phyloP scores from a whole-genome alignment of 495 filamentous ascomycete species.

The Lindgomyces ingoldianus region DNA sequence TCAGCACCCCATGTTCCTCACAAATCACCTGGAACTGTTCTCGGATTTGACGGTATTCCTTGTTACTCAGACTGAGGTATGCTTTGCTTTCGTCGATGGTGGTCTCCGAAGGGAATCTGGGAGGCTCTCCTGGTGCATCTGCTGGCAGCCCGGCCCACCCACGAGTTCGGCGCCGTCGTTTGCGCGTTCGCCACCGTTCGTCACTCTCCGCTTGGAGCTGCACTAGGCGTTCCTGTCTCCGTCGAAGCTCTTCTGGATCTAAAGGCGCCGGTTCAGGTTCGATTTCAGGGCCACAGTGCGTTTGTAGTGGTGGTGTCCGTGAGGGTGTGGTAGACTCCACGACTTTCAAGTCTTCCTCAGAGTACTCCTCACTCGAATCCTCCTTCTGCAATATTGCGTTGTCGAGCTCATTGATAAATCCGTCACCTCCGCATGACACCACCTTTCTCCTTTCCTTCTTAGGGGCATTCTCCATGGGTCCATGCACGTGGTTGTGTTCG shows the following conservation, averaged over 20 bases:
- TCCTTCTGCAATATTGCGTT: conserved; percentile 17
- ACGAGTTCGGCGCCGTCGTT: conserved; percentile 70
- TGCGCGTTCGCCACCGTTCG: conserved; percentile 64
- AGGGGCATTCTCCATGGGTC: neutral
- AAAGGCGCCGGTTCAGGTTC: conserved; percentile 2
- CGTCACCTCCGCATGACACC: neutral
- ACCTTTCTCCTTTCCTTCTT: conserved; percentile 10
- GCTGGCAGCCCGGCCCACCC: conserved; percentile 71
- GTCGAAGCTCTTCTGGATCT: conserved; percentile 38
- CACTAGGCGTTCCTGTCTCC: conserved; percentile 25
- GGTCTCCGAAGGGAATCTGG: conserved; percentile 78
- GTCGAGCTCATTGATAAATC: conserved; percentile 14
- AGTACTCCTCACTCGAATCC: conserved; percentile 15
- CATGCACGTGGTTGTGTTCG: conserved; percentile 47
- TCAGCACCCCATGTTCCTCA: conserved; percentile 62
- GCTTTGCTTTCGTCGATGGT: conserved; percentile 78
- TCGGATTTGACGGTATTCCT: conserved; percentile 63
- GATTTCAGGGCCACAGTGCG: neutral
- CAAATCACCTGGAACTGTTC: conserved; percentile 71
- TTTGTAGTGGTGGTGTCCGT: neutral
- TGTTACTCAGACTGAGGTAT: conserved; percentile 64
- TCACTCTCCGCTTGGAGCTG: conserved; percentile 62
- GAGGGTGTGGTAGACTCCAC: no score
- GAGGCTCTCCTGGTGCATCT: conserved; percentile 67
- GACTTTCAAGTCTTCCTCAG: no score